phyloP scores from a whole-genome alignment of 768 basidiomycete genomes.

The Lactarius akahatsu region DNA sequence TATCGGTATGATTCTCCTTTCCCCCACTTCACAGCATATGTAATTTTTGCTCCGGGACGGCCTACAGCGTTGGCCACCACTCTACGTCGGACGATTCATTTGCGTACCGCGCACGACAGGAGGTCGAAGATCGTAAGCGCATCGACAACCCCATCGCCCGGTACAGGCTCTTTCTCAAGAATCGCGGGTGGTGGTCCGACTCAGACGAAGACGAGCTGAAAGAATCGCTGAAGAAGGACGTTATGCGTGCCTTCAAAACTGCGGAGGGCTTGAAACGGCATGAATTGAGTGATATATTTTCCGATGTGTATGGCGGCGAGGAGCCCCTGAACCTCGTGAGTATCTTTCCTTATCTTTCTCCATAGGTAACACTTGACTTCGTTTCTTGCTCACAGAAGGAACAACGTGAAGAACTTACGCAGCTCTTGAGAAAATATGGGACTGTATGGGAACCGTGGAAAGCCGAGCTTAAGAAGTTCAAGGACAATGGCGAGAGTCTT shows the following conservation, averaged over 20 bases:
- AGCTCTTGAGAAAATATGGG: conserved; percentile 82
- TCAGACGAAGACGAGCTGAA: conserved; percentile 73
- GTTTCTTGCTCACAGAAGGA: conserved; percentile 54
- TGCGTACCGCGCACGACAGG: conserved; percentile 84
- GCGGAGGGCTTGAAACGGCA: conserved; percentile 69
- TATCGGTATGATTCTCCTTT: conserved; percentile 56
- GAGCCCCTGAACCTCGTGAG: conserved; percentile 83
- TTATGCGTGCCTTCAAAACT: conserved; percentile 74
- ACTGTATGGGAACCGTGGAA: conserved; percentile 85
- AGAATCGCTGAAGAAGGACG: conserved; percentile 63
- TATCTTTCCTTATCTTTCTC: conserved; percentile 26
- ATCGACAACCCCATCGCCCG: conserved; percentile 87
- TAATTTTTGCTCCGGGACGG: conserved; percentile 3
- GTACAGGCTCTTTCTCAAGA: conserved; percentile 83
- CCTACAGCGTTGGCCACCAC: conserved; percentile 83
- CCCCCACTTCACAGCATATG: background rate
- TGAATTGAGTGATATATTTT: conserved; percentile 78
- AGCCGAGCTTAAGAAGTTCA: conserved; percentile 73
- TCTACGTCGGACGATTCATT: conserved; percentile 95
- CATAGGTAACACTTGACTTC: conserved; percentile 14
- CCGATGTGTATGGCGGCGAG: conserved; percentile 84
- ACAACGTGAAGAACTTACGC: conserved; percentile 74
- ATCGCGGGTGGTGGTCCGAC: conserved; percentile 80
- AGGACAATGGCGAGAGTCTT: conserved; percentile 56
- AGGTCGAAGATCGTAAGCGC: conserved; percentile 89